Conservation (phyloP, 805 yeast species). For the Kuraishia molischiana region DNA sequence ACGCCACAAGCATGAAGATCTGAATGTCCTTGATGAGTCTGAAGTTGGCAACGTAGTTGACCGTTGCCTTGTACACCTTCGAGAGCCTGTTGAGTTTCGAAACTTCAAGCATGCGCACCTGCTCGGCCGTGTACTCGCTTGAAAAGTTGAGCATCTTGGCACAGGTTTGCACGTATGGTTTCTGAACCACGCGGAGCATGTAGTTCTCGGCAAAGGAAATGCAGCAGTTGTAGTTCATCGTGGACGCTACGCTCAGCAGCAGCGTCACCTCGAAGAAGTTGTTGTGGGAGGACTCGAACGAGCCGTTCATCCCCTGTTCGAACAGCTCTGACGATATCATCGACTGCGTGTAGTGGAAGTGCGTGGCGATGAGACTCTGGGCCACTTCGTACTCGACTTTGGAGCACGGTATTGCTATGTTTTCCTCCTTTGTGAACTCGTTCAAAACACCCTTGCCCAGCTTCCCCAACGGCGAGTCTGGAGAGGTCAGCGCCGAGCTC, state of each 20-base stretch:
- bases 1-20: not conserved
- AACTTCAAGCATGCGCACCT: too few species aligned
- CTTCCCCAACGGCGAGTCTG: not conserved
- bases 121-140: not conserved
- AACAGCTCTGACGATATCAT: not conserved
- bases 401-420: not conserved
- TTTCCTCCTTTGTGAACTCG: not conserved
- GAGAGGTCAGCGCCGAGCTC: not conserved
- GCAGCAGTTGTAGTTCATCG: not conserved
- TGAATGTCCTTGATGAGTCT: not conserved
- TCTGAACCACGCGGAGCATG: not conserved
- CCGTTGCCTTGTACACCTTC: not conserved
- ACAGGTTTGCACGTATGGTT: not conserved
- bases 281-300: not conserved
- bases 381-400: not conserved
- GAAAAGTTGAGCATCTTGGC: not conserved
- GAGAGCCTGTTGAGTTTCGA: not conserved
- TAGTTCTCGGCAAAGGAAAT: not conserved
- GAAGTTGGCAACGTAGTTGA: not conserved
- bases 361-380: not conserved
- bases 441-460: not conserved
- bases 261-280: not conserved
- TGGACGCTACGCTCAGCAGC: not conserved
- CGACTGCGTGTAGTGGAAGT: not conserved
- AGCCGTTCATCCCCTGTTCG: not conserved